A percentile compares a stretch with the other conserved stretches of the same genome.
phyloP scores from a whole-genome alignment of 176 grass and related monocot genomes.

The maize (Zea mays) region Zm-B73-REFERENCE-NAM-5.0 NC_050098.1:14903001-14903500 shows the following conservation, averaged over 20 bases:
- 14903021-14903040: too few species aligned
- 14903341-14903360: neutral
- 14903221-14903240: too few species aligned
- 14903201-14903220: too few species aligned
- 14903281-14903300: neutral
- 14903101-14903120: too few species aligned
- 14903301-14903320: neutral
- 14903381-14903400: constrained; percentile 6
- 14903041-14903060: too few species aligned
- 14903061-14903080: too few species aligned
- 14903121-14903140: too few species aligned
- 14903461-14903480: neutral
- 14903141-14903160: too few species aligned
- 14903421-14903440: constrained; percentile 5
- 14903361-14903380: constrained; percentile 19
- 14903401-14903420: constrained; percentile 10
- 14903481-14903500: neutral
- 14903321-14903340: neutral
- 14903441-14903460: neutral
- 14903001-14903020: too few species aligned
- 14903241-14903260: neutral
- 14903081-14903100: too few species aligned
- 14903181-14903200: too few species aligned
- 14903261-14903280: neutral
- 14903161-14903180: too few species aligned